Evolutionary conservation across 2,329 filamentous ascomycete species (phyloP).

Genomic region (Thelonectria olida): DNA sequence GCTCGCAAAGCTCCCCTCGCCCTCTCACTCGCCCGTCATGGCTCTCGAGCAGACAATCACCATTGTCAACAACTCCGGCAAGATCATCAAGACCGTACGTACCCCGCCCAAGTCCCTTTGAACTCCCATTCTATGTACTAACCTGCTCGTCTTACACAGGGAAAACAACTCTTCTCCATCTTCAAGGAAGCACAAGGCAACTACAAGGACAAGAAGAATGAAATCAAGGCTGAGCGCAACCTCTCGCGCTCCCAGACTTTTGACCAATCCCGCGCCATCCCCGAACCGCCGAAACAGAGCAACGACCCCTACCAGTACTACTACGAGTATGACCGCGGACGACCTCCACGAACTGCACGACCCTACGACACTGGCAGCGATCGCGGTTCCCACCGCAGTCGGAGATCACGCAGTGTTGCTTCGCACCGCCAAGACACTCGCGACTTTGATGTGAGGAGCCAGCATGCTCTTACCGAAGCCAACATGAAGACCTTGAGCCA

Average conservation of each 20-base stretch:
- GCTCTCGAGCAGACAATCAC: conserved; percentile 77
- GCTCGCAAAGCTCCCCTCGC: conserved; percentile 21
- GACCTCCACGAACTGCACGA: conserved; percentile 23
- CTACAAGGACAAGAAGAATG: conserved; percentile 87
- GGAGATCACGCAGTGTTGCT: conserved; percentile 49
- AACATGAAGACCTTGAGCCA: conserved; percentile 65
- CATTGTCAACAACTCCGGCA: conserved; percentile 89
- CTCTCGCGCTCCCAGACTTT: conserved; percentile 70
- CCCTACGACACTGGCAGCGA: conserved; percentile 45
- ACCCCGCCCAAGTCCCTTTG: background rate
- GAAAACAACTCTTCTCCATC: conserved; percentile 87
- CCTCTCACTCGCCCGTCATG: conserved; percentile 44
- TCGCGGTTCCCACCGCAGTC: conserved; percentile 55
- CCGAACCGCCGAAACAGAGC: conserved; percentile 30
- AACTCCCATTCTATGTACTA: conserved; percentile 10
- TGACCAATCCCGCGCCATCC: conserved; percentile 42
- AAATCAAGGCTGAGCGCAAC: conserved; percentile 74
- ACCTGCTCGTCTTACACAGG: conserved; percentile 61
- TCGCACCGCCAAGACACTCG: conserved; percentile 36
- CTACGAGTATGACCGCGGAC: conserved; percentile 46
- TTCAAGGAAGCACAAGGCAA: conserved; percentile 92
- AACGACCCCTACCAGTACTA: conserved; percentile 46
- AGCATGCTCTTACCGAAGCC: conserved; percentile 57
- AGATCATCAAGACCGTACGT: conserved; percentile 87
- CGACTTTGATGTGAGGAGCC: conserved; percentile 41